phyloP scores from a whole-genome alignment of 2,329 filamentous ascomycete genomes.

The Pseudofabraea citricarpa region DNA sequence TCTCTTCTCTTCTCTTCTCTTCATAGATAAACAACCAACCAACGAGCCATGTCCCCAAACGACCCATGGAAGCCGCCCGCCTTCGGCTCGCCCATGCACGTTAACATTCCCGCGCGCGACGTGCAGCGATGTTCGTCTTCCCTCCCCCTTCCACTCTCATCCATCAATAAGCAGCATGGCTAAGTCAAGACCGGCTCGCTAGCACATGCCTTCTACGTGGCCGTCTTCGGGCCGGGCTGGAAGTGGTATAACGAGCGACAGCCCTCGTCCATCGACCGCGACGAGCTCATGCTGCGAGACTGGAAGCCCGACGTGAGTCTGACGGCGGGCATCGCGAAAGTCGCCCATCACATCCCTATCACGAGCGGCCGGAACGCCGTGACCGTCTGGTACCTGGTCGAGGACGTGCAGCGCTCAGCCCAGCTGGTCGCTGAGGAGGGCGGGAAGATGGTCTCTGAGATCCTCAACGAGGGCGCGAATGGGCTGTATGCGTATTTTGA shows the following conservation, averaged over 20 bases:
- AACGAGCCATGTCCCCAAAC: not conserved
- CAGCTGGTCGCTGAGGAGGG: not conserved
- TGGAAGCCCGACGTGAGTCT: not conserved
- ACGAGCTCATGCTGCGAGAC: not conserved
- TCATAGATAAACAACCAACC: too few species aligned
- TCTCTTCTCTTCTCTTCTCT: too few species aligned
- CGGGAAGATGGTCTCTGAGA: not conserved
- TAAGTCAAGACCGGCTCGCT: not conserved
- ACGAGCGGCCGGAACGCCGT: not conserved
- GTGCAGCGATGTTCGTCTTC: not conserved
- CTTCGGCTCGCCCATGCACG: not conserved
- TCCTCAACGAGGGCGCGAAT: not conserved
- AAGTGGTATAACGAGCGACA: not conserved
- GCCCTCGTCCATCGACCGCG: too few species aligned
- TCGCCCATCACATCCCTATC: not conserved
- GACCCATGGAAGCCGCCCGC: not conserved
- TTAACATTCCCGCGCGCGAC: not conserved
- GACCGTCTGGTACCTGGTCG: not conserved
- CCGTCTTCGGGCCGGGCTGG: not conserved
- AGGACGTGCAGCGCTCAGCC: not conserved
- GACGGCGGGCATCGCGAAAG: not conserved
- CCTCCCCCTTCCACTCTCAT: not conserved
- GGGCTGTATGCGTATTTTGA: not conserved
- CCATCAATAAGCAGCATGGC: too few species aligned
- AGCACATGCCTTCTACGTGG: not conserved